These are phyloP conservation scores for Globisporangium uncinulatum DNA, from an alignment of 352 stramenopile genomes.

Conservation along the genomic window DNA sequence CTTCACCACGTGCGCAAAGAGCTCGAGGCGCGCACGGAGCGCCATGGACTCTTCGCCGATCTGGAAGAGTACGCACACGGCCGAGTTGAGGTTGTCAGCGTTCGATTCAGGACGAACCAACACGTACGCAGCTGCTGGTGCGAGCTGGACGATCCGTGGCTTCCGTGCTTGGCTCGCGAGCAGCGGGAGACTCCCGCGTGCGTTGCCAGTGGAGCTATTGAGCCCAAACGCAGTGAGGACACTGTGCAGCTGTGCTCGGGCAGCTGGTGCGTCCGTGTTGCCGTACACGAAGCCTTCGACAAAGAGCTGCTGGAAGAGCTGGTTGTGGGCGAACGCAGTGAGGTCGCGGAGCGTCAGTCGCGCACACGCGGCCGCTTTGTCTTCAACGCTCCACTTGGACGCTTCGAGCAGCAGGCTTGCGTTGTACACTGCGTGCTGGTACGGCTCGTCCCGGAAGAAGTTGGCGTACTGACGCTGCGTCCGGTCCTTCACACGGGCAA, in stretches of 20 bases:
- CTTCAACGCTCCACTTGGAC: conserved; percentile 74
- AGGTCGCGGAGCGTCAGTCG: conserved; percentile 50
- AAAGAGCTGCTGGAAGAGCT: conserved; percentile 67
- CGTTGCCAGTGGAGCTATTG: conserved; percentile 7
- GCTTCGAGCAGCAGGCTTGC: conserved; percentile 71
- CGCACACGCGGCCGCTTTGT: conserved; percentile 77
- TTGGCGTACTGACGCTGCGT: conserved; percentile 83
- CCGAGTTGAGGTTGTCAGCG: conserved; percentile 52
- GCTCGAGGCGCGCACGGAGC: conserved; percentile 33
- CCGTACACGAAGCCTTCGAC: conserved; percentile 70
- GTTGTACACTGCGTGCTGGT: conserved; percentile 87
- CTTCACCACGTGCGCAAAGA: conserved; percentile 55
- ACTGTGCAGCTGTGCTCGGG: conserved; percentile 30
- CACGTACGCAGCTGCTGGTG: conserved; percentile 37
- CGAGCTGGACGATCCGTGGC: conserved; percentile 54
- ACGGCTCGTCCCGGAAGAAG: conserved; percentile 87
- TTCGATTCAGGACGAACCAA: conserved; percentile 58
- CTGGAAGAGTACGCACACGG: conserved; percentile 45
- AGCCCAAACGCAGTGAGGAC: conserved; percentile 42
- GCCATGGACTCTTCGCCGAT: conserved; percentile 33
- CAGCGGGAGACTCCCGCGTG: conserved; percentile 27
- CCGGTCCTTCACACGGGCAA: conserved; percentile 83
- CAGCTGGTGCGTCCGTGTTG: conserved; percentile 29
- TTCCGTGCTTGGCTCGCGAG: conserved; percentile 40
- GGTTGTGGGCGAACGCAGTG: conserved; percentile 34